Base-by-base conservation (phyloP, 2,329 filamentous ascomycete species). In the Escovopsis sp. region DNA sequence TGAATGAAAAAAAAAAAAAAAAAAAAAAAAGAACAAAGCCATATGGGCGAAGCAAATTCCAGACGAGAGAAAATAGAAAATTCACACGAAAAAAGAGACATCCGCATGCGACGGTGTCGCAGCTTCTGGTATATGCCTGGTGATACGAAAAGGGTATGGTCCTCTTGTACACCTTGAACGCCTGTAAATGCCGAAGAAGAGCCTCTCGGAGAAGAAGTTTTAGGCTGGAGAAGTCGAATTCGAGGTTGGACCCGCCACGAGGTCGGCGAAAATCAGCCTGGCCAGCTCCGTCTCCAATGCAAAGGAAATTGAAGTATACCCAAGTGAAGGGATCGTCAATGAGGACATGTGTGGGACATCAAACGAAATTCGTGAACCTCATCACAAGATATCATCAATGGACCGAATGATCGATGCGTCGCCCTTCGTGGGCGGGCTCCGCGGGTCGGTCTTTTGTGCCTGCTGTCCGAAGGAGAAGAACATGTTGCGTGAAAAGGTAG, bases 341-440 rank as follows among this genome's bases (percentile, higher is more conserved):
- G 29, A 20, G 14, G 10, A 11, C 33, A 41, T 44, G 35, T 38
- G 14, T 14, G 31, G 39, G 7, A 35, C 39, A 35, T 44, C 39
- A 16, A 38, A 27, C 31, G 27, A 35, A 25, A 27, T 43, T 43
- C 31, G 24, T 32, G 15, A 35, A 35, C 33, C 39, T 45, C 40
- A 41, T 67, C 69, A 87, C 59, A 88, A 65, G 40, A 86, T 67
- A 53, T 87, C 82, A 56, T 84, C 80, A 52, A 89, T 89, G 44
- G 80, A 87, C 43, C 83, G 70, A 40, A 79, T 76, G 46, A 89
- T 87, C 3, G 83, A 81, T 44, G 76, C 77, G 56, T 82, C 80
- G 33, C 83, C 82, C 52, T 74, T 76, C 11, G 80, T 83, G 0
- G 81, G 79, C 13, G 83, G 83, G 56, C 82, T 87, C 50, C 84